Base-by-base conservation (phyloP, 805 yeast species). In the Ogataea ganodermae region DNA sequence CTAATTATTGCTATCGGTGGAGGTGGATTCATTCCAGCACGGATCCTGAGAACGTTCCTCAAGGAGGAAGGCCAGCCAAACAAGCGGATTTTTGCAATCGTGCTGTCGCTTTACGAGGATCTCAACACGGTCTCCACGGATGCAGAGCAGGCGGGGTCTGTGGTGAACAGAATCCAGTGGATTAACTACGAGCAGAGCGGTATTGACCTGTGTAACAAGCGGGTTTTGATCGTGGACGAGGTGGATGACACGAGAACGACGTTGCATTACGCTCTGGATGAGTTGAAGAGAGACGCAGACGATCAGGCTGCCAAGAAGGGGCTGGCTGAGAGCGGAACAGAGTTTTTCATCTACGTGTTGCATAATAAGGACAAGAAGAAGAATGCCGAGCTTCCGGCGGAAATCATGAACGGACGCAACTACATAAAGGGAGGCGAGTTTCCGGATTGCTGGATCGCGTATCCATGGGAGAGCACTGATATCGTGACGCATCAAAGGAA, bases 1-100 rank as follows among this genome's bases (percentile, higher is more conserved):
- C 76, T 89, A 49, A 88, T 91, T 70, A 88, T 92, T 53, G 97
- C 98, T 57, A 89, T 92, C 61, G 99, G 96, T 42, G 67, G 67
- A 21, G 67, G 99, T 65, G 99, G 98, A 1, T 89, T 92, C 68
- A 94, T 92, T 49, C 99, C 98, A 22, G 97, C 99, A 7, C 82
- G 99, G 67, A 94, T 94, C 70, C 77, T 92, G 66, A 82, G 99
- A 68, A 84, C 98, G 1, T 94, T 92, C 69, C 74, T 92, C 57
- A 92, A 91, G 69, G 86, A 84, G 56, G 88, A 86, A 24, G 96
- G 96, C 50, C 74, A 84, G 50, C 92, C 95, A 58, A 92, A 91
- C 60, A 84, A 90, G 51, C 84, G 96, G 61, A 89, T 92, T 62
- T 92, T 91, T 82, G 97, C 99, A 40, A 89, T 92, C 58, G 95